Percentiles rank a stretch among this genome's conserved stretches.
Evolutionary conservation across 2,329 filamentous ascomycete genomes (phyloP).

Genomic region (Ophiostoma perfectum): DNA sequence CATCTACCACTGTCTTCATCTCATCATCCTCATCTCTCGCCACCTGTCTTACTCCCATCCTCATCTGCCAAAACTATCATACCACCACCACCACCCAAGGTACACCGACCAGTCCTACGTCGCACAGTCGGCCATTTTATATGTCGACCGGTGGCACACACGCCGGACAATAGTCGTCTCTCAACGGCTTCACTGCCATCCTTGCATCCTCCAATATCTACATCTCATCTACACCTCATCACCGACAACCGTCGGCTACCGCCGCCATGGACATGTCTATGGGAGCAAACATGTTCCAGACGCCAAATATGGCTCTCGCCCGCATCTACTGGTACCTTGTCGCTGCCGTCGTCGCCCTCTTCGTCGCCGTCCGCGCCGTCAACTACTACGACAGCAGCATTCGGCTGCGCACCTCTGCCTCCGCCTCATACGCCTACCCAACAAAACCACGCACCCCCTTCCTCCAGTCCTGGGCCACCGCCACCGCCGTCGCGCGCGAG

Average conservation of each 20-base stretch:
- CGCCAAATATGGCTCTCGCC: conserved; percentile 48
- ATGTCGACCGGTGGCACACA: background rate
- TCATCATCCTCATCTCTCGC: background rate
- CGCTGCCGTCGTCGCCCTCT: conserved; percentile 42
- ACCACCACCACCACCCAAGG: background rate
- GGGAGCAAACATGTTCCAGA: conserved; percentile 39
- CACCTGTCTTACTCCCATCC: background rate
- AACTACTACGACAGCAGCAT: conserved; percentile 39
- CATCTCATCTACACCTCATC: background rate
- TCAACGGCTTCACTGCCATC: background rate
- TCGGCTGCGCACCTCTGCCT: conserved; percentile 41
- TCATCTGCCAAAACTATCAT: background rate
- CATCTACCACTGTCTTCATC: background rate
- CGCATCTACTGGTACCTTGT: conserved; percentile 56
- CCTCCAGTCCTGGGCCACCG: conserved; percentile 52
- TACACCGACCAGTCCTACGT: background rate
- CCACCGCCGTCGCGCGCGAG: conserved; percentile 54
- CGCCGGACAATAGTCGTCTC: background rate
- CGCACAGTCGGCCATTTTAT: background rate
- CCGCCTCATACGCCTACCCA: conserved; percentile 43
- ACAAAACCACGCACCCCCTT: conserved; percentile 46
- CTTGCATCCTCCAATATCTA: no score
- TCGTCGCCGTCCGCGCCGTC: conserved; percentile 40
- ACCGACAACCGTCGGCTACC: background rate
- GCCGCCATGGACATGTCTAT: conserved; percentile 30